Conservation (phyloP, 129 eudicot species). For the Pulicaria dysenterica region DNA sequence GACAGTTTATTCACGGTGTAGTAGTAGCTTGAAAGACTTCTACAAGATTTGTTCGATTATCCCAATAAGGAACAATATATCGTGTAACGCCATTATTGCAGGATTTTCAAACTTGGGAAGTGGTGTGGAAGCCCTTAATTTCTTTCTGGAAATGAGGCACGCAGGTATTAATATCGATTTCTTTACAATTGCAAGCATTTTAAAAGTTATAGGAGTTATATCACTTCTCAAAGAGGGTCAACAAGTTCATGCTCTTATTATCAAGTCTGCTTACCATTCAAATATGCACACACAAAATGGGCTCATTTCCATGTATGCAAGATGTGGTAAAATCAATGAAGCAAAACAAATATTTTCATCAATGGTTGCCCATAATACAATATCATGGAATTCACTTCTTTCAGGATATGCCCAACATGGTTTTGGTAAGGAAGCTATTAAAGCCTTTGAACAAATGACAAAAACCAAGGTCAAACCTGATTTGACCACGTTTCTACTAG, state of each 20-base stretch:
- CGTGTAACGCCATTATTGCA: slow-evolving; percentile 65
- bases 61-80: slow-evolving; percentile 45
- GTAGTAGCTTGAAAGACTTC: slow-evolving; percentile 44
- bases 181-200: slow-evolving; percentile 50
- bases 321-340: slow-evolving; percentile 48
- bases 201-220: slow-evolving; percentile 48
- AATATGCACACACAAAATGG: slow-evolving; percentile 52
- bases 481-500: slow-evolving; percentile 50
- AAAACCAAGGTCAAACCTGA: slow-evolving; percentile 46
- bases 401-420: slow-evolving; percentile 67
- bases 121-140: slow-evolving; percentile 43
- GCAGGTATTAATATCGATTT: slow-evolving; percentile 45
- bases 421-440: slow-evolving; percentile 47
- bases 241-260: slow-evolving; percentile 48
- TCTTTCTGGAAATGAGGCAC: slow-evolving; percentile 54
- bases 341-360: slow-evolving; percentile 47
- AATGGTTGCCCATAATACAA: slow-evolving; percentile 41
- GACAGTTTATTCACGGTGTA: slow-evolving; percentile 49
- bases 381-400: slow-evolving; percentile 71
- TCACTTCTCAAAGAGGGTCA: slow-evolving; percentile 50
- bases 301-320: slow-evolving; percentile 71
- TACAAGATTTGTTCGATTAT: slow-evolving; percentile 44
- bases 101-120: slow-evolving; percentile 60
- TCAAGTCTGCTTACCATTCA: slow-evolving; percentile 43
- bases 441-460: slow-evolving; percentile 60